These are phyloP conservation scores for Leccinum griseonigrum DNA, from an alignment of 1,284 basidiomycete species.

Conservation along the genomic window DNA sequence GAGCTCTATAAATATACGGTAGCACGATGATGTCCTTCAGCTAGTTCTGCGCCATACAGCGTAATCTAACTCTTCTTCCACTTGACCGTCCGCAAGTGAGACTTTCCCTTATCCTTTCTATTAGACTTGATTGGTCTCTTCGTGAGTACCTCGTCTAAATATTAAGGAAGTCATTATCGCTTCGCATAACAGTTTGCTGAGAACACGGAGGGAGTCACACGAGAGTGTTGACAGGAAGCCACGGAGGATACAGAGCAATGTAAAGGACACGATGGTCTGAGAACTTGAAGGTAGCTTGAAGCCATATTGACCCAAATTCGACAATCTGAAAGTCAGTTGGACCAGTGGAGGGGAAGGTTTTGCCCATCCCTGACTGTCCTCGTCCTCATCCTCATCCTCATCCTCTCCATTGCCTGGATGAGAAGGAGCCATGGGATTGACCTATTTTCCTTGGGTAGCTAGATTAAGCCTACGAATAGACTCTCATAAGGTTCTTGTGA, in stretches of 20 bases:
- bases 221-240: background rate
- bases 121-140: too few species aligned
- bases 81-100: too few species aligned
- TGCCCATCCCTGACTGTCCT: background rate
- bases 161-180: too few species aligned
- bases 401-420: background rate
- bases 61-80: too few species aligned
- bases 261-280: background rate
- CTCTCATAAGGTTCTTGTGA: background rate
- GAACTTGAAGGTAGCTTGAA: background rate
- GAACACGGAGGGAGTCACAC: background rate
- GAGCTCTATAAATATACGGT: too few species aligned
- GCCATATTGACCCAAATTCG: background rate
- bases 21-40: too few species aligned
- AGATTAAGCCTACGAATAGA: background rate
- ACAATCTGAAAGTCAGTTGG: background rate
- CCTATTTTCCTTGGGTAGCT: background rate
- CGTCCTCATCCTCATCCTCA: background rate
- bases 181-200: background rate
- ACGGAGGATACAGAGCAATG: background rate
- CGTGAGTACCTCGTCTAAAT: too few species aligned
- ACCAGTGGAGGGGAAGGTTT: background rate
- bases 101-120: too few species aligned
- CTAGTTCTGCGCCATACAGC: too few species aligned
- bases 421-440: background rate